Evolutionary conservation across 371 early-diverging fungal species (phyloP).

Genomic region (Mortierella sp.): DNA sequence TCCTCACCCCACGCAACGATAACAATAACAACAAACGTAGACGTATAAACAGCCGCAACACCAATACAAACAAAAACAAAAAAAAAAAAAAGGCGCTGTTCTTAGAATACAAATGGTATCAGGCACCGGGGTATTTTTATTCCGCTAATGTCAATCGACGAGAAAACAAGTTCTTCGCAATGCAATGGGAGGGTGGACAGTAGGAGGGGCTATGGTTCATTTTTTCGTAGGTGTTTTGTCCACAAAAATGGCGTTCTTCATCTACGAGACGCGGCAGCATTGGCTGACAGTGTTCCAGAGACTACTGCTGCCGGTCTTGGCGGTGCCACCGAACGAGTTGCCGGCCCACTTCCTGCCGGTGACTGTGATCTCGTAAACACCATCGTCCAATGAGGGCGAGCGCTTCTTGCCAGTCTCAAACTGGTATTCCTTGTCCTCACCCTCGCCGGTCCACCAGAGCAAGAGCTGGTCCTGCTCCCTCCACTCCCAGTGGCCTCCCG

Average conservation of each 20-base stretch:
- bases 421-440: slow-evolving; percentile 1
- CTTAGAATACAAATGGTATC: slow-evolving; percentile 7
- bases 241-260: too few relatives aligned
- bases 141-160: neutral
- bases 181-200: neutral
- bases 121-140: slow-evolving; percentile 1
- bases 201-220: neutral
- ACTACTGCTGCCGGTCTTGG: neutral
- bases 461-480: slow-evolving; percentile 41
- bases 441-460: slow-evolving; percentile 52
- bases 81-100: neutral
- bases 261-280: slow-evolving; percentile 42
- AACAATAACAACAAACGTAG: neutral
- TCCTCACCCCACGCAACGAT: neutral
- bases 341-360: slow-evolving; percentile 53
- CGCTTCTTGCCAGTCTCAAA: slow-evolving; percentile 7
- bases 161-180: neutral
- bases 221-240: slow-evolving; percentile 4
- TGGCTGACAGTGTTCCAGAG: slow-evolving; percentile 36
- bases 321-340: slow-evolving; percentile 19
- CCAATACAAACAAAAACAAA: neutral
- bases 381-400: slow-evolving; percentile 3
- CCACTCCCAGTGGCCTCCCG: slow-evolving; percentile 53
- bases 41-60: neutral
- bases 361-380: slow-evolving; percentile 47